Conservation (phyloP, 2,329 filamentous ascomycete genomes). For the Beauveria sp. region DNA sequence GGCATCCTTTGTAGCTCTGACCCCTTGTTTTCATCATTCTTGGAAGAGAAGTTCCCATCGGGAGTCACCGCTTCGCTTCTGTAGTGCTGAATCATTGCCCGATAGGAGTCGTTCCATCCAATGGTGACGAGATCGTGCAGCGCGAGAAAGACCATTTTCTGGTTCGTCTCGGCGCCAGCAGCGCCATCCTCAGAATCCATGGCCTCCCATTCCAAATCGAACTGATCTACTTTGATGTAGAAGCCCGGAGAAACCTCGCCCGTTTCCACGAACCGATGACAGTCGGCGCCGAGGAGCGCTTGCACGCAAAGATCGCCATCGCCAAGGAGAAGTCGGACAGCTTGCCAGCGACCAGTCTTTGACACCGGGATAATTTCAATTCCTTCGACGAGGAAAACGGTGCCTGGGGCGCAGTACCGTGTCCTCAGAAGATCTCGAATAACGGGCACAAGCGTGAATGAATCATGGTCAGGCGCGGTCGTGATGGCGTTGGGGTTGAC, state of each 20-base stretch:
- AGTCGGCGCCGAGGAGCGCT: conserved; percentile 36
- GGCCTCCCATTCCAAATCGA: conserved; percentile 26
- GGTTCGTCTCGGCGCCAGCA: not conserved
- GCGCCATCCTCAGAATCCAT: conserved; percentile 11
- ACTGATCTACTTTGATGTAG: conserved; percentile 39
- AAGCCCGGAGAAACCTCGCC: conserved; percentile 39
- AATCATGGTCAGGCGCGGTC: conserved; percentile 15
- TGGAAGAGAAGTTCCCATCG: not conserved
- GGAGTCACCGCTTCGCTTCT: not conserved
- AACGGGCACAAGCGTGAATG: conserved; percentile 29
- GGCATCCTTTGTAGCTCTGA: not conserved
- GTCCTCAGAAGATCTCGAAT: conserved; percentile 43
- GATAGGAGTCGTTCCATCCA: conserved; percentile 40
- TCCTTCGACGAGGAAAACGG: conserved; percentile 43
- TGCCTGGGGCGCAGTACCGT: conserved; percentile 37
- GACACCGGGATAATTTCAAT: conserved; percentile 32
- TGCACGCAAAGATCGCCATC: conserved; percentile 50
- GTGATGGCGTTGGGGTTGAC: conserved; percentile 23
- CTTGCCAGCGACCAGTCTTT: conserved; percentile 31
- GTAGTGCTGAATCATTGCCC: conserved; percentile 15
- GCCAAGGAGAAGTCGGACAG: conserved; percentile 41
- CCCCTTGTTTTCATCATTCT: not conserved
- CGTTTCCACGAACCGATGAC: conserved; percentile 41
- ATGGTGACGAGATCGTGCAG: conserved; percentile 37
- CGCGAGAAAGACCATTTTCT: conserved; percentile 36